Conservation (phyloP, 2,329 filamentous ascomycete genomes). For the Aspergillus neotritici region DNA sequence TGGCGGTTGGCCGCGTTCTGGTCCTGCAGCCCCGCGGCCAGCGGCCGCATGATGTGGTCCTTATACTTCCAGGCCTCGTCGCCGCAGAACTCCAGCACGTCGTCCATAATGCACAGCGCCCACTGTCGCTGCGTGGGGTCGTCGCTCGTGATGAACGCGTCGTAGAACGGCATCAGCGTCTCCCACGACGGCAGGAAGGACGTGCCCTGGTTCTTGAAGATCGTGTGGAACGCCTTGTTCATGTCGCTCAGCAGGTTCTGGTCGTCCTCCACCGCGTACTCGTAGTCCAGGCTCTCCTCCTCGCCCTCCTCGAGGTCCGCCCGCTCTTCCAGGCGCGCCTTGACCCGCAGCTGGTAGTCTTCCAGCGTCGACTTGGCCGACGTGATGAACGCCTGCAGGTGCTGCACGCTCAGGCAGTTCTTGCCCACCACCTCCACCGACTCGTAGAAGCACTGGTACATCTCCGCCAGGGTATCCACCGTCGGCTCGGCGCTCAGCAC, state of each 20-base stretch:
- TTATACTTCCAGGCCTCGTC: slow-evolving; percentile 81
- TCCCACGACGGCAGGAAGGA: slow-evolving; percentile 86
- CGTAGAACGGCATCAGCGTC: slow-evolving; percentile 75
- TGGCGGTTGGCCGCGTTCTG: slow-evolving; percentile 85
- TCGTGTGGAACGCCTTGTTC: slow-evolving; percentile 99
- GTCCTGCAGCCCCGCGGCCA: slow-evolving; percentile 81
- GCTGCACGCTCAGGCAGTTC: slow-evolving; percentile 67
- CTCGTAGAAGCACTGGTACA: slow-evolving; percentile 99
- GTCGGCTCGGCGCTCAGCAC: slow-evolving; percentile 90
- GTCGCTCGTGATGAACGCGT: slow-evolving; percentile 69
- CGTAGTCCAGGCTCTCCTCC: slow-evolving; percentile 77
- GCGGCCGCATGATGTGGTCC: slow-evolving; percentile 76
- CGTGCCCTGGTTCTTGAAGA: slow-evolving; percentile 92
- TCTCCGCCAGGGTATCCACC: slow-evolving; percentile 92
- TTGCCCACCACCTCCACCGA: slow-evolving; percentile 90
- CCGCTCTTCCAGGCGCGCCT: slow-evolving; percentile 75
- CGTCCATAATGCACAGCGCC: slow-evolving; percentile 98
- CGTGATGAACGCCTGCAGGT: slow-evolving; percentile 84
- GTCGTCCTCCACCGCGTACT: slow-evolving; percentile 93
- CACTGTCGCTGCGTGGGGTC: slow-evolving; percentile 94
- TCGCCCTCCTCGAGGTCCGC: slow-evolving; percentile 82
- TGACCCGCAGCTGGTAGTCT: slow-evolving; percentile 86
- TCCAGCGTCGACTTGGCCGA: slow-evolving; percentile 78
- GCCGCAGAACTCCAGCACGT: slow-evolving; percentile 95
- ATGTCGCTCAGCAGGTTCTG: slow-evolving; percentile 95